Percentiles rank a stretch among this genome's conserved stretches.
Evolutionary conservation across 108 stramenopile genomes (phyloP).

Genomic region (Asterionellopsis glacialis): DNA sequence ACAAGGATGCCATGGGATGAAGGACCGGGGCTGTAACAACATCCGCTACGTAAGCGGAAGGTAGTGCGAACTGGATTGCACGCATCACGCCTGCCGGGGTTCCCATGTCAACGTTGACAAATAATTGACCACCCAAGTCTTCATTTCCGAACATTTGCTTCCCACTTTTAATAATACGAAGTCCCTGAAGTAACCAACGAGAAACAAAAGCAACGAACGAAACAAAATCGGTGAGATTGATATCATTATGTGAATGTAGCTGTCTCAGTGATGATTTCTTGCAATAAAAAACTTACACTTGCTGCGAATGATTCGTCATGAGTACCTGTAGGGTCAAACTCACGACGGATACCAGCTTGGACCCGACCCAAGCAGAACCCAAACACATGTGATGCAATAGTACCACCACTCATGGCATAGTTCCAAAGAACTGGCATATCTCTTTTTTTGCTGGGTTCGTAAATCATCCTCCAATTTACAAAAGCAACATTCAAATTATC

Average conservation of each 20-base stretch:
- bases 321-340: not conserved
- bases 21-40: constrained; percentile 9
- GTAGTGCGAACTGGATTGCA: constrained; percentile 19
- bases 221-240: no score
- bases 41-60: constrained; percentile 20
- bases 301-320: no score
- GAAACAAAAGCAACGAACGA: no score
- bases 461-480: not conserved
- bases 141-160: no score
- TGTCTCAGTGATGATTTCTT: no score
- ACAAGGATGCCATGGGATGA: not conserved
- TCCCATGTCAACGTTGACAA: constrained; percentile 35
- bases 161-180: no score
- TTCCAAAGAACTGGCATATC: not conserved
- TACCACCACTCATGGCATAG: not conserved
- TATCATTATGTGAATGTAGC: no score
- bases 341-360: not conserved
- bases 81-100: constrained; percentile 22
- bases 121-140: constrained; percentile 11
- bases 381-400: not conserved
- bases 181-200: no score
- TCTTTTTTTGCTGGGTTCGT: not conserved
- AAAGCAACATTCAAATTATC: not conserved
- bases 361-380: not conserved
- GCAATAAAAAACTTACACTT: no score